These are phyloP conservation scores for Colletotrichum spaethianum DNA, from an alignment of 2,329 filamentous ascomycete species.

Conservation along the genomic window DNA sequence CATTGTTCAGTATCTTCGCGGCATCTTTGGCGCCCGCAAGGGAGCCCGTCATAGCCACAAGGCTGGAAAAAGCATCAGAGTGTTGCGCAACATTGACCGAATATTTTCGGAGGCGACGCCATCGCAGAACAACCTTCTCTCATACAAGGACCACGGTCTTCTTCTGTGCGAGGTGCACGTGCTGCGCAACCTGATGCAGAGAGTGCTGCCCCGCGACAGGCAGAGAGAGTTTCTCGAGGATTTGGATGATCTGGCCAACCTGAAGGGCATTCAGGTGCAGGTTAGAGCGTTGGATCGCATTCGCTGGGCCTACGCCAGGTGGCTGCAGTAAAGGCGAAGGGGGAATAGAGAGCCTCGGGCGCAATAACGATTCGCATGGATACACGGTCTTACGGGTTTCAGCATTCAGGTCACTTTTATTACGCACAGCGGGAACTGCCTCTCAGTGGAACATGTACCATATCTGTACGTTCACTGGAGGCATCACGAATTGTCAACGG, in stretches of 20 bases:
- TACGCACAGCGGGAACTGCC: conserved; percentile 31
- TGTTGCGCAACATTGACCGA: conserved; percentile 90
- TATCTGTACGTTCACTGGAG: conserved; percentile 29
- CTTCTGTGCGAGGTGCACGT: conserved; percentile 92
- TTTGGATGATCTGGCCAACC: conserved; percentile 86
- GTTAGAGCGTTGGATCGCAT: conserved; percentile 85
- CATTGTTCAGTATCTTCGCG: conserved; percentile 79
- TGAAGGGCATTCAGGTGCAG: conserved; percentile 84
- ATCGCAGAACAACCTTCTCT: conserved; percentile 80
- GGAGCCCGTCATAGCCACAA: conserved; percentile 76
- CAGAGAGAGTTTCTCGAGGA: conserved; percentile 92
- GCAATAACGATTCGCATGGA: conserved; percentile 38
- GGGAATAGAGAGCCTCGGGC: conserved; percentile 2
- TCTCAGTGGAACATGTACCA: conserved; percentile 29
- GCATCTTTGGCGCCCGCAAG: conserved; percentile 78
- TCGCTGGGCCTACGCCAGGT: conserved; percentile 90
- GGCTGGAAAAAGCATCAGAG: conserved; percentile 79
- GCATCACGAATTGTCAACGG: conserved; percentile 37
- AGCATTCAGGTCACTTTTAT: conserved; percentile 36
- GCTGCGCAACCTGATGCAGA: conserved; percentile 77
- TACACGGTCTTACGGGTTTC: conserved; percentile 36
- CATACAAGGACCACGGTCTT: conserved; percentile 93
- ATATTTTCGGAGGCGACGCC: conserved; percentile 79
- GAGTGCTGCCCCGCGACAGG: conserved; percentile 80
- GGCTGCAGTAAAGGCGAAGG: conserved; percentile 62